Evolutionary conservation across 2,329 filamentous ascomycete species (phyloP), one percentile per base, ranked within the genome.

Genomic region (Fusarium stilboides): DNA sequence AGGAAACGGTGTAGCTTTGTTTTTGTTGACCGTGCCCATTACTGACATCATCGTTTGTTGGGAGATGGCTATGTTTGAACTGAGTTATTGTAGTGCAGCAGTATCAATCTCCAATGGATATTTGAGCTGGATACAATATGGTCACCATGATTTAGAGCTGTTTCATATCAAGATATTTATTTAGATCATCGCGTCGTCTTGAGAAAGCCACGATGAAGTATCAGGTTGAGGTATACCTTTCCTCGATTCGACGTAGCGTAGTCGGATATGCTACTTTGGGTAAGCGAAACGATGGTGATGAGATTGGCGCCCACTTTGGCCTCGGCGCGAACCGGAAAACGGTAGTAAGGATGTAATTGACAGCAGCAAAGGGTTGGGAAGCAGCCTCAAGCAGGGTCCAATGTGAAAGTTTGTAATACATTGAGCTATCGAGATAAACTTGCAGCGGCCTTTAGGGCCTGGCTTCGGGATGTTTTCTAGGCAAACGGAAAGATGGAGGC

Each of bases 401-500:
- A n/a, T 37, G 26, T 24, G 42, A 24, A 39, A 34, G 22, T 34
- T 28, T 50, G n/a, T 17, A 36, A n/a, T 37, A 46, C 37, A 26
- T 45, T 55, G 46, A 43, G 28, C 13, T 26, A 22, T 47, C 20
- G 19, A 40, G 22, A 42, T 42, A 46, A 59, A 50, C 47, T 55
- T 26, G 8, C 31, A 22, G 31, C 39, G n/a, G 40, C 28, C 26
- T 50, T 45, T 43, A 34, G 28, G 43, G 37, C 31, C 42, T 67
- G 54, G 54, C 51, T 65, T 70, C 46, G 51, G 49, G 34, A 42
- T 60, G 36, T 54, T 46, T 46, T 63, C 28, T 45, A 45, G 34
- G 37, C 36, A 13, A 60, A 46, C 61, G 68, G 70, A 62, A 70
- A 68, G 55, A 74, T 63, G 68, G 70, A 74, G 62, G 53, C 55